phyloP scores from a whole-genome alignment of 2,329 filamentous ascomycete genomes.

The Fusarium citri region DNA sequence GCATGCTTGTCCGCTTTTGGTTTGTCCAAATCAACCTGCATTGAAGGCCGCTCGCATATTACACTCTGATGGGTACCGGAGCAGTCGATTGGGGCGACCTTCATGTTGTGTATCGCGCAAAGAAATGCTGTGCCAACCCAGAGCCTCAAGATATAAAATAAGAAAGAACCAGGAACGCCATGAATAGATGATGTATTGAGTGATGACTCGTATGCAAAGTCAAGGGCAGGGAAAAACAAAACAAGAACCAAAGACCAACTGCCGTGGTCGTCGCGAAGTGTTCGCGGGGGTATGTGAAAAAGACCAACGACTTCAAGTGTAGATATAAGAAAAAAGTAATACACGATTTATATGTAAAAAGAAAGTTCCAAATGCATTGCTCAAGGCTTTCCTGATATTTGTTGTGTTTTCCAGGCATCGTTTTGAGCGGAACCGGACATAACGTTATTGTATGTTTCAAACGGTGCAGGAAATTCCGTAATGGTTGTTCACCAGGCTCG shows the following conservation, averaged over 20 bases:
- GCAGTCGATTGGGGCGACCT: constrained; percentile 1
- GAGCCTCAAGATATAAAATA: constrained; percentile 14
- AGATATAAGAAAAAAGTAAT: constrained; percentile 34
- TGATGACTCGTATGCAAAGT: constrained; percentile 16
- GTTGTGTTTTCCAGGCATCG: neutral
- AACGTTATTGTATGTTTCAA: neutral
- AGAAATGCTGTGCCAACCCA: constrained; percentile 8
- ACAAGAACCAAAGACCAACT: constrained; percentile 33
- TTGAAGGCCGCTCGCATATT: neutral
- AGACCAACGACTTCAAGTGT: constrained; percentile 18
- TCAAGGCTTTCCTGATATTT: neutral
- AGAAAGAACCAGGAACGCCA: constrained; percentile 32
- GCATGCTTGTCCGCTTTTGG: constrained; percentile 31
- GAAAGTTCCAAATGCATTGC: constrained; percentile 7
- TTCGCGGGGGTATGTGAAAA: constrained; percentile 30
- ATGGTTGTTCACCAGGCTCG: neutral
- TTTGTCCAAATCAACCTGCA: constrained; percentile 34
- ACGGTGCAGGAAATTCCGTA: neutral
- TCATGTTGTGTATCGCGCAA: constrained; percentile 14
- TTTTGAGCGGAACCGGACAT: neutral
- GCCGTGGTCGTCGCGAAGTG: constrained; percentile 8
- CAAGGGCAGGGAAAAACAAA: constrained; percentile 5
- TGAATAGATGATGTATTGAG: constrained; percentile 21
- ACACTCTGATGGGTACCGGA: neutral
- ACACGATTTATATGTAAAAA: constrained; percentile 37